phyloP scores from a whole-genome alignment of 805 yeast genomes.

The Pichia rugopelliculosa region DNA sequence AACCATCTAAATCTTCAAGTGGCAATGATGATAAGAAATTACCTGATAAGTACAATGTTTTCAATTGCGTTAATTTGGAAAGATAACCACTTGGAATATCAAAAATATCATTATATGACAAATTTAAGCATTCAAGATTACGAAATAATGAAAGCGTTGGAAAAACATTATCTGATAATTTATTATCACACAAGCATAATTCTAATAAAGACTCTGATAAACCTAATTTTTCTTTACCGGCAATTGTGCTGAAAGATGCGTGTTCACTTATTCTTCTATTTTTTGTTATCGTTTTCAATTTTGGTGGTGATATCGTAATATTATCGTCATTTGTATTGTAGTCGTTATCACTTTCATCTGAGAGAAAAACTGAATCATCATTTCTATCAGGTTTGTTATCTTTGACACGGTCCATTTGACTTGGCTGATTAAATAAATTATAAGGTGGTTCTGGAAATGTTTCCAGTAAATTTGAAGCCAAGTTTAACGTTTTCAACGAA shows the following conservation, averaged over 20 bases:
- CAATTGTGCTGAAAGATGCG: neutral
- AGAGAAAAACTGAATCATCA: neutral
- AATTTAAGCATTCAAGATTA: conserved; percentile 55
- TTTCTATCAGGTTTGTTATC: neutral
- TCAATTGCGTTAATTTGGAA: conserved; percentile 45
- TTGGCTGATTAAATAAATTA: conserved; percentile 1
- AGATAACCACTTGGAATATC: conserved; percentile 78
- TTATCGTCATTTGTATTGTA: neutral
- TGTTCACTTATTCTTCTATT: conserved; percentile 14
- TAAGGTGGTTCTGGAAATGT: conserved; percentile 50
- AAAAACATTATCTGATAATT: conserved; percentile 70
- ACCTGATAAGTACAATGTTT: conserved; percentile 73
- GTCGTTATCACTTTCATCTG: neutral
- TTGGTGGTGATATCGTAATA: neutral
- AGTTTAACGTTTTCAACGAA: conserved; percentile 52
- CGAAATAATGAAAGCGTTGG: conserved; percentile 53
- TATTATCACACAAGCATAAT: conserved; percentile 74
- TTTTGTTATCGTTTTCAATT: neutral
- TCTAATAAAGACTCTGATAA: conserved; percentile 33
- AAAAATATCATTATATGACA: conserved; percentile 76
- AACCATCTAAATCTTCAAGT: conserved; percentile 69
- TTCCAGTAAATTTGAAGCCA: conserved; percentile 65
- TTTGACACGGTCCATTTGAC: neutral
- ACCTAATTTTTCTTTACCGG: neutral
- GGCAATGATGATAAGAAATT: conserved; percentile 74